A percentile compares a stretch with the other conserved stretches of the same genome.
phyloP scores from a whole-genome alignment of 345 rosid species.

The Salix viminalis region DNA sequence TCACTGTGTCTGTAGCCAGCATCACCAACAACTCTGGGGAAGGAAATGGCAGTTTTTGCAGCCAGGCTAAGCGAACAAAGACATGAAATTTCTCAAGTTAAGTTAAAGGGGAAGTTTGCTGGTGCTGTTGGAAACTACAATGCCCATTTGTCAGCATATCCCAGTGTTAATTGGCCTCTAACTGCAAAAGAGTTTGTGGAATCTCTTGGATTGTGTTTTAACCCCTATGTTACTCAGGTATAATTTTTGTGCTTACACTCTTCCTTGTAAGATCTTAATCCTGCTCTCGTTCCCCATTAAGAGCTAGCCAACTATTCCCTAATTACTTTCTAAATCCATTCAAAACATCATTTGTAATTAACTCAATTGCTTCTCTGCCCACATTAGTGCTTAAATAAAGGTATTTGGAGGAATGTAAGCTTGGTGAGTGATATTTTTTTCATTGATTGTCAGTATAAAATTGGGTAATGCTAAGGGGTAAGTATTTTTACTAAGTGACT shows the following conservation, averaged over 20 bases:
- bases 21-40: constrained; percentile 87
- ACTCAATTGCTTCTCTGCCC: background rate
- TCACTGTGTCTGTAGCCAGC: constrained; percentile 61
- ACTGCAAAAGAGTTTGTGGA: constrained; percentile 75
- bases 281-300: background rate
- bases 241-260: background rate
- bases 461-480: background rate
- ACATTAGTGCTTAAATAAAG: background rate
- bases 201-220: constrained; percentile 78
- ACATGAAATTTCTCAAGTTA: constrained; percentile 59
- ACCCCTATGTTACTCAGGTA: constrained; percentile 92
- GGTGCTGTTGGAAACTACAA: constrained; percentile 98
- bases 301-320: background rate
- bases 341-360: background rate
- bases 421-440: background rate
- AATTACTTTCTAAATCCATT: background rate
- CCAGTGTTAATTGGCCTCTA: constrained; percentile 64
- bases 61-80: constrained; percentile 76
- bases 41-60: constrained; percentile 93
- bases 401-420: background rate
- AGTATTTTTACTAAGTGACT: no score
- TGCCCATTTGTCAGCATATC: constrained; percentile 88
- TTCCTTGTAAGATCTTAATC: background rate
- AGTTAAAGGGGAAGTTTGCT: constrained; percentile 87
- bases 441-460: background rate